Evolutionary conservation across 352 stramenopile genomes (phyloP), one percentile per base, ranked within the genome.

Genomic region (Globisporangium ultimum): DNA sequence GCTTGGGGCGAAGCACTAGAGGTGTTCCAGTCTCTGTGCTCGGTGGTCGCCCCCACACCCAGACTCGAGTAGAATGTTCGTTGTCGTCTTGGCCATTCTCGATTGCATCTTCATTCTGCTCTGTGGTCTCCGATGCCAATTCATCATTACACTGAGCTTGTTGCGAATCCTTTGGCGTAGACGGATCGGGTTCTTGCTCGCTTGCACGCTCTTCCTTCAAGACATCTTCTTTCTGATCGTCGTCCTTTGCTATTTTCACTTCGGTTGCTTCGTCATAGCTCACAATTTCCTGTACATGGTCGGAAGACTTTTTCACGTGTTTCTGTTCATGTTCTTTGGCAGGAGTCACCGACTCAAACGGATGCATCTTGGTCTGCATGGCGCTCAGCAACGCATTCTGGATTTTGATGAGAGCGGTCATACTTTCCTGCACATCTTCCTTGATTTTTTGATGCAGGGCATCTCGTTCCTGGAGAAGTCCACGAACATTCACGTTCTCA

Each of bases 31-130:
- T 70, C 36, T 90, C 76, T 18, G 72, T 55, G 22, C 70, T 84
- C 36, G 84, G 84, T 2, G 77, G 66, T 0, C 84, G 80, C 0
- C 84, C 84, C 84, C 84, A 94, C 13, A 92, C 68, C 66, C 73
- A 94, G 40, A 92, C 67, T 20, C 59, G 63, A 12, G 71, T 79
- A 5, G 41, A 56, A 9, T 59, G 54, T 18, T 76, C 70, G 1
- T 47, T 36, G 14, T 49, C 21, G 17, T 53, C 42, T 12, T 55
- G 34, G 14, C 18, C 34, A 17, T 49, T 57, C 17, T 60, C 41
- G 4, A 32, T 28, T 10, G 34, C 41, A 36, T 62, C 36, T 10
- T 59, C 42, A 28, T 68, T 34, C 24, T 52, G 47, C 47, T 32
- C n/a, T 15, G 20, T 32, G 3, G 47, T 28, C 28, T 36, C 3